Conservation (phyloP, 495 filamentous ascomycete genomes). For the Apodospora peruviana region DNA sequence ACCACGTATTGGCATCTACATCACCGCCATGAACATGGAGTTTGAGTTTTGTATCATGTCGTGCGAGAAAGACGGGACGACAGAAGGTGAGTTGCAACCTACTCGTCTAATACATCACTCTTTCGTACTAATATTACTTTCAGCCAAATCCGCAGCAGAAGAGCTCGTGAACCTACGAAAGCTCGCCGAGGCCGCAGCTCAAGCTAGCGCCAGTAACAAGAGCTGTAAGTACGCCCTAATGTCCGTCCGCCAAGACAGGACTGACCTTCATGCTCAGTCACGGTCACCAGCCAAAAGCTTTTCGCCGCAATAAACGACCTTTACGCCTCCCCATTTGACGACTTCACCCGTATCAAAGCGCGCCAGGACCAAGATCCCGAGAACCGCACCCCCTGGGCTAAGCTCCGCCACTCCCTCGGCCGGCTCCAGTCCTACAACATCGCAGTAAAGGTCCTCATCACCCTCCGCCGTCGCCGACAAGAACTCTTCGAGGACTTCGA, state of each 20-base stretch:
- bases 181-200: not conserved
- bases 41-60: conserved; percentile 10
- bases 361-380: not conserved
- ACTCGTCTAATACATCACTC: not conserved
- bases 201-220: not conserved
- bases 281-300: too few relatives aligned
- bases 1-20: conserved; percentile 2
- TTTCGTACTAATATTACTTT: too few relatives aligned
- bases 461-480: not conserved
- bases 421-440: conserved; percentile 13
- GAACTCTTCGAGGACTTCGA: conserved; percentile 8
- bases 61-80: not conserved
- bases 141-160: not conserved
- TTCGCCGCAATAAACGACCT: too few relatives aligned
- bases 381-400: conserved; percentile 2
- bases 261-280: too few relatives aligned
- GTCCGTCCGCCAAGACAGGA: too few relatives aligned
- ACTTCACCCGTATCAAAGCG: conserved; percentile 5
- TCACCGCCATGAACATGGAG: not conserved
- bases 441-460: conserved; percentile 4
- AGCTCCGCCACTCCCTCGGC: conserved; percentile 5
- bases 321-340: not conserved
- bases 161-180: not conserved
- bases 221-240: not conserved
- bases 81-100: conserved; percentile 1